Base-by-base conservation (phyloP, 1,139 yeast genomes). In the Kluyveromyces sp. region DNA sequence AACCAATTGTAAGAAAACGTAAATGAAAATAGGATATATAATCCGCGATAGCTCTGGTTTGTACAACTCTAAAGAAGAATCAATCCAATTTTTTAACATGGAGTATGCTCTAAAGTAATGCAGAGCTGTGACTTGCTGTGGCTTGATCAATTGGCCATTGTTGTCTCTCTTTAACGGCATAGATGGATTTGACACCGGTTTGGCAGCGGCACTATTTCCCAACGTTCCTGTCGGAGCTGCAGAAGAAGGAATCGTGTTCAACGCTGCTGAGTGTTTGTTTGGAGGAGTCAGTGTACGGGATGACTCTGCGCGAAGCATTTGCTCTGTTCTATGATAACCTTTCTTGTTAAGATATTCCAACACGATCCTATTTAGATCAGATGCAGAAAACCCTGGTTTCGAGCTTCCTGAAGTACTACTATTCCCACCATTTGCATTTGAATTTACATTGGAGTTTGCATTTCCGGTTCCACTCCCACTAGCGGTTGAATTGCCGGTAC, bases 271-370 rank as follows among this genome's bases (percentile, higher is more conserved):
- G 68, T 39, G 74, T 27, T 58, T 57, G 43, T 55, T 56, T 39
- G 76, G 71, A 0, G 84, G 78, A 0, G 81, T 78, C 25, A 83
- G 79, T 0, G 81, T 77, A 50, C 88, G 81, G 3, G 94, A 78
- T 52, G 88, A 81, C 63, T 94, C 99, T 53, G 89, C 78, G 53
- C 98, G 77, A 50, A 92, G 75, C 83, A 89, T 87, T 3, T 96
- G 89, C 64, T 94, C 99, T 0, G 97, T 90, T 55, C 84, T 79
- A 54, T 88, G 90, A 61, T 88, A 94, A 3, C 99, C 99, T 63
- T 90, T 89, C 61, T 92, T 90, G 64, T 82, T 86, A 54, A 94
- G 75, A 59, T 92, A 92, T 58, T 92, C 98, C 58, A 92, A 73
- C 34, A 92, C 97, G 60, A 90, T 86, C 55, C 94, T 72, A 65